Evolutionary conservation across 345 rosid genomes (phyloP).

Genomic region (Sonneratia caseolaris): DNA sequence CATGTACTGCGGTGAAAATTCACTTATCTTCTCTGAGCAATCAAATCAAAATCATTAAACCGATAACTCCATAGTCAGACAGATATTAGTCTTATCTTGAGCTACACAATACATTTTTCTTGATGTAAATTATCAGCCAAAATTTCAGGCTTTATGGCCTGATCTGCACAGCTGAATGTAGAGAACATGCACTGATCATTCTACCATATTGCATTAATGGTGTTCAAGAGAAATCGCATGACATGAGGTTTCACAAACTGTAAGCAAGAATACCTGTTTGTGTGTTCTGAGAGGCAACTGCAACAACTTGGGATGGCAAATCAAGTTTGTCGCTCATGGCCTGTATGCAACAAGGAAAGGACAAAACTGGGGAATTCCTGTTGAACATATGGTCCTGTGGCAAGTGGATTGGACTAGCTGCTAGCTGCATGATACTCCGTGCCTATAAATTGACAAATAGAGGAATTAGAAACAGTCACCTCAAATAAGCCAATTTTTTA

Average conservation of each 20-base stretch:
- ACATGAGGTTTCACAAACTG: neutral
- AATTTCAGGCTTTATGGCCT: neutral
- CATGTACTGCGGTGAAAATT: slow-evolving; percentile 23
- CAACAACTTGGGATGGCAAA: slow-evolving; percentile 24
- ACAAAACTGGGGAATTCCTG: slow-evolving; percentile 27
- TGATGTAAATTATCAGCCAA: neutral
- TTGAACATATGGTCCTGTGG: slow-evolving; percentile 31
- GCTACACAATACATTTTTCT: neutral
- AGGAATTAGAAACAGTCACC: neutral
- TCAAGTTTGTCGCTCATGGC: slow-evolving; percentile 20
- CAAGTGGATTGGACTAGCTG: slow-evolving; percentile 52
- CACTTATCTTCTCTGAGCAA: slow-evolving; percentile 34
- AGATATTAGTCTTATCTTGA: neutral
- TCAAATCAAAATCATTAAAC: neutral
- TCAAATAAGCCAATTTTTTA: neutral
- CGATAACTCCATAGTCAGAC: neutral
- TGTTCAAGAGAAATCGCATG: neutral
- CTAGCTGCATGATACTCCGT: slow-evolving; percentile 66
- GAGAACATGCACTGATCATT: neutral
- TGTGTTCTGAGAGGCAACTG: slow-evolving; percentile 26
- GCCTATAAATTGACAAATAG: slow-evolving; percentile 52
- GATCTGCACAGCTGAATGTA: neutral
- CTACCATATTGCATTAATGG: neutral
- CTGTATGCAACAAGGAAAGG: slow-evolving; percentile 33
- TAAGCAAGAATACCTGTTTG: slow-evolving; percentile 44